A percentile compares a stretch with the other conserved stretches of the same genome.
Conservation (phyloP, 2,329 filamentous ascomycete genomes). For the Botrytis sinoallii region DNA sequence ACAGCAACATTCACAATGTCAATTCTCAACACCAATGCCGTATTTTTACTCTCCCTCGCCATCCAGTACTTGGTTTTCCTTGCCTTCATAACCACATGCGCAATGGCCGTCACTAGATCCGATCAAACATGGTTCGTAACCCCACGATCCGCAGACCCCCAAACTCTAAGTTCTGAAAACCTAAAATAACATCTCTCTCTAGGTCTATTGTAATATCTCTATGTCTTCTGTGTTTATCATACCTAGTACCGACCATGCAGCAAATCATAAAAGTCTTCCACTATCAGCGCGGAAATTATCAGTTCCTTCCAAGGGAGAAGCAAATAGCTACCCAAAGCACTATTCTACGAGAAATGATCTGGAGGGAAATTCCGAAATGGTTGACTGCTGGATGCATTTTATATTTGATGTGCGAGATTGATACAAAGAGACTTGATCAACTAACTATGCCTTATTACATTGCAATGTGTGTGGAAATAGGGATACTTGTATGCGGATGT, state of each 20-base stretch:
- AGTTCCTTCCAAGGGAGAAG: not conserved
- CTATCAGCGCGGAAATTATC: not conserved
- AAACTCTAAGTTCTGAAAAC: not conserved
- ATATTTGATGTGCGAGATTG: not conserved
- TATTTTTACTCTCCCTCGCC: not conserved
- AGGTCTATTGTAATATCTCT: not conserved
- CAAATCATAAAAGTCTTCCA: not conserved
- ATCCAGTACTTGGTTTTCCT: not conserved
- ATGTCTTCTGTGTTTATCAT: not conserved
- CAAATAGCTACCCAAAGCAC: not conserved
- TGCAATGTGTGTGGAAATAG: not conserved
- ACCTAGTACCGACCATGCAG: not conserved
- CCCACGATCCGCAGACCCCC: not conserved
- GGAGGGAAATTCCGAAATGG: not conserved
- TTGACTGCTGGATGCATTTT: not conserved
- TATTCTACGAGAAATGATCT: not conserved
- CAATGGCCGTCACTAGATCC: not conserved
- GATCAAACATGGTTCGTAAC: not conserved
- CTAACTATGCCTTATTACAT: not conserved
- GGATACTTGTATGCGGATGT: not conserved
- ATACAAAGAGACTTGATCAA: not conserved
- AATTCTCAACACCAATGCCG: not conserved
- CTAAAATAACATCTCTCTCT: not conserved
- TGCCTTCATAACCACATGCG: not conserved
- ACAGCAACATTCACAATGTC: not conserved